These are phyloP conservation scores for Camelina hispida DNA, from an alignment of 345 rosid genomes.

Conservation along the genomic window DNA sequence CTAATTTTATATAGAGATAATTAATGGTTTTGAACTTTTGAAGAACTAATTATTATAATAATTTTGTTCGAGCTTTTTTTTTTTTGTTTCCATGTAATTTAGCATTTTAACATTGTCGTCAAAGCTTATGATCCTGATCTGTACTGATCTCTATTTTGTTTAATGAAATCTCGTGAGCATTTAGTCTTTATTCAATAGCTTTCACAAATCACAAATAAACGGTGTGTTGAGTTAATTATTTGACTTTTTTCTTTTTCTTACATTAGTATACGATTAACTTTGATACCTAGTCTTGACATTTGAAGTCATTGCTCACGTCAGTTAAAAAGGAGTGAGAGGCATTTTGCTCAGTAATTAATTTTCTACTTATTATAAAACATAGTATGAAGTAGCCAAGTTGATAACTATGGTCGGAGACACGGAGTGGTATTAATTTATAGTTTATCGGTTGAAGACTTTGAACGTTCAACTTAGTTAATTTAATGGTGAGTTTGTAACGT, in stretches of 20 bases:
- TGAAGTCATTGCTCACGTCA: conserved; percentile 27
- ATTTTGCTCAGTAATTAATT: neutral
- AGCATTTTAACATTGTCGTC: neutral
- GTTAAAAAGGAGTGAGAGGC: neutral
- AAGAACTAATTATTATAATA: neutral
- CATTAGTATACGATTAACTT: conserved; percentile 3
- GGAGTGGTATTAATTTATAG: neutral
- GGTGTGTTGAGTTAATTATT: neutral
- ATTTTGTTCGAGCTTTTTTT: neutral
- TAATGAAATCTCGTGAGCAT: neutral
- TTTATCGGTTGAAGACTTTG: neutral
- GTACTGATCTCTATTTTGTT: neutral
- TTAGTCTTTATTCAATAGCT: neutral
- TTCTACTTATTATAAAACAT: neutral
- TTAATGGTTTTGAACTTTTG: conserved; percentile 19
- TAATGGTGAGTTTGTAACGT: conserved; percentile 12
- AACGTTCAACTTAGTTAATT: conserved; percentile 8
- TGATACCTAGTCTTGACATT: neutral
- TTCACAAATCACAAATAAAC: neutral
- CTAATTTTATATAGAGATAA: conserved; percentile 27
- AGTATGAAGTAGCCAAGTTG: conserved; percentile 7
- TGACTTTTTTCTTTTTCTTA: neutral
- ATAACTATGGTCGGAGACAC: neutral
- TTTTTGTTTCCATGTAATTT: neutral
- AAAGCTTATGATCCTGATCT: neutral